Evolutionary conservation across 257 asterid species (phyloP).

Genomic region (Cynanchum wilfordii): DNA sequence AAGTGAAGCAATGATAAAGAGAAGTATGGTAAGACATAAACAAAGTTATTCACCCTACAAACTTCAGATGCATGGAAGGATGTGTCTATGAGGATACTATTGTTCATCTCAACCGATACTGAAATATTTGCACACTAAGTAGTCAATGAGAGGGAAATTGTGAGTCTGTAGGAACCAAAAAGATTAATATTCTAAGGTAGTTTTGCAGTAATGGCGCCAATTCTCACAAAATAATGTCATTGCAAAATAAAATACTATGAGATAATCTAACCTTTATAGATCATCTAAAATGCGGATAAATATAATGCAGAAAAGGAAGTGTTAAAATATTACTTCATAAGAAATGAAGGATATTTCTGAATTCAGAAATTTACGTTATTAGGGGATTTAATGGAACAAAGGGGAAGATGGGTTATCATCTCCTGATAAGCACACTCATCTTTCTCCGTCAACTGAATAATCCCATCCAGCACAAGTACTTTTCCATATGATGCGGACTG

Average conservation of each 20-base stretch:
- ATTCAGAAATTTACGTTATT: slow-evolving; percentile 45
- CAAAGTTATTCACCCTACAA: neutral
- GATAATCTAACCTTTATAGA: neutral
- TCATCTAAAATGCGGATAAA: neutral
- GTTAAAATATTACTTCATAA: slow-evolving; percentile 1
- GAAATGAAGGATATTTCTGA: neutral
- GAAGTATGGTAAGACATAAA: neutral
- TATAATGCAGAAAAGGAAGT: neutral
- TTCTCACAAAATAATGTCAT: neutral
- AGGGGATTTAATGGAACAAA: slow-evolving; percentile 85
- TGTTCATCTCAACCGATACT: neutral
- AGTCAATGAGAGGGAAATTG: neutral
- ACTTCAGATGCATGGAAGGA: neutral
- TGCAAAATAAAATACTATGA: neutral
- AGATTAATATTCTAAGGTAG: neutral
- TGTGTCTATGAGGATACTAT: neutral
- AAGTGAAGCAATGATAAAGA: neutral
- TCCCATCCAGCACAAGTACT: slow-evolving; percentile 95
- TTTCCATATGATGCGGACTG: slow-evolving; percentile 82
- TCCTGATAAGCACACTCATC: slow-evolving; percentile 99
- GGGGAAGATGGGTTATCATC: slow-evolving; percentile 96
- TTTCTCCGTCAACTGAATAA: slow-evolving; percentile 96
- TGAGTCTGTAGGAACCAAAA: neutral
- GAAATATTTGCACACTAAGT: neutral
- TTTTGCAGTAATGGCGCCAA: neutral